A percentile compares a stretch with the other conserved stretches of the same genome.
Conservation (phyloP, 2,329 filamentous ascomycete genomes). For the Aspergillus awamori region DNA sequence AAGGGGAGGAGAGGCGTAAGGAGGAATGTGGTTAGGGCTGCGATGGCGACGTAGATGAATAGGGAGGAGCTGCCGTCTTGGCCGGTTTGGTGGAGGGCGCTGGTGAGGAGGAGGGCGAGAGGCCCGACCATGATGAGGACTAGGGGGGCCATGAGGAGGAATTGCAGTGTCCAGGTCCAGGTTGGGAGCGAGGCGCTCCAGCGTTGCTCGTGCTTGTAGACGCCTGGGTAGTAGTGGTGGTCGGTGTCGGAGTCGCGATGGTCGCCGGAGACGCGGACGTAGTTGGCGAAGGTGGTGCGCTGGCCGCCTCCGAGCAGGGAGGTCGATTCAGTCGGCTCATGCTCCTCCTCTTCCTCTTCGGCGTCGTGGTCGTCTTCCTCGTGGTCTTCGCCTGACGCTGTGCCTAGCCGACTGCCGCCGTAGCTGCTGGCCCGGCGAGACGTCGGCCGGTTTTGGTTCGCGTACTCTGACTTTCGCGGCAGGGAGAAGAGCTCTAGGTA, state of each 20-base stretch:
- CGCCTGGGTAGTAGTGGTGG: constrained; percentile 36
- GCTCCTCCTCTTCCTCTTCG: constrained; percentile 46
- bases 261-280: constrained; percentile 46
- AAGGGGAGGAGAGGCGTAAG: constrained; percentile 80
- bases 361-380: constrained; percentile 30
- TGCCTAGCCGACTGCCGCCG: constrained; percentile 48
- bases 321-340: constrained; percentile 57
- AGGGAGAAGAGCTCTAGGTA: constrained; percentile 80
- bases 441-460: constrained; percentile 56
- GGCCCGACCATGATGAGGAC: constrained; percentile 77
- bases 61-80: constrained; percentile 77
- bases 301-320: constrained; percentile 57
- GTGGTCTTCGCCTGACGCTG: constrained; percentile 48
- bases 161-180: constrained; percentile 87
- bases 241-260: constrained; percentile 31
- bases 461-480: constrained; percentile 70
- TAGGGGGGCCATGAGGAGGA: constrained; percentile 77
- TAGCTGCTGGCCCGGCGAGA: constrained; percentile 40
- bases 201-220: constrained; percentile 73
- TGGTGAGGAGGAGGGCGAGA: constrained; percentile 71
- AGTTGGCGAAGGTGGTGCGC: constrained; percentile 59
- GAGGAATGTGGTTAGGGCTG: constrained; percentile 69
- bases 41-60: constrained; percentile 70
- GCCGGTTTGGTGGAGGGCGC: constrained; percentile 76
- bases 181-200: constrained; percentile 80